These are phyloP conservation scores for Stipa capillata DNA, from an alignment of 176 grass and related monocot genomes.

Conservation along the genomic window DNA sequence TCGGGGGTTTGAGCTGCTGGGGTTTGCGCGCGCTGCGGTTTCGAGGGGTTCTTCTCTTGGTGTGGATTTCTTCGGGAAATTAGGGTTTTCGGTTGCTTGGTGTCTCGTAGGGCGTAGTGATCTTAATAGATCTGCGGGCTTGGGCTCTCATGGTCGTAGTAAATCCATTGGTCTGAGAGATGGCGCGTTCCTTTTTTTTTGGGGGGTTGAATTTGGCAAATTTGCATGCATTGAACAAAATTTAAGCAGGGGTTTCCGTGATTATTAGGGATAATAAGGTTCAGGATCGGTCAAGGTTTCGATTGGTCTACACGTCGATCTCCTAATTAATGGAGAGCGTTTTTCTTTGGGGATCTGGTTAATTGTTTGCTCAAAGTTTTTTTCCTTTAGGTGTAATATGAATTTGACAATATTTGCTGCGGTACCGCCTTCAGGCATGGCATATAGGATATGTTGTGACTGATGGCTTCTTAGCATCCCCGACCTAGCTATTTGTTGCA, in stretches of 20 bases:
- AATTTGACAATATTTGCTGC: not conserved
- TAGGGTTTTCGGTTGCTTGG: conserved; percentile 17
- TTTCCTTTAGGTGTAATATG: not conserved
- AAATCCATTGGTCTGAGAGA: not conserved
- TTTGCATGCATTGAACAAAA: not conserved
- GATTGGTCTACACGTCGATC: too few species aligned
- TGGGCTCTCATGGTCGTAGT: not conserved
- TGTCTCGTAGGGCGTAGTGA: not conserved
- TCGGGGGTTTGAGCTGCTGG: too few species aligned
- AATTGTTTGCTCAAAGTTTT: not conserved
- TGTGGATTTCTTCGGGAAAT: not conserved
- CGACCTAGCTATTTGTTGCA: not conserved
- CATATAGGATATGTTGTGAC: not conserved
- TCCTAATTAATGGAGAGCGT: not conserved
- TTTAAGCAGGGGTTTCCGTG: not conserved
- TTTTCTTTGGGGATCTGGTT: not conserved
- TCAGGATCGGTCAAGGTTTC: not conserved
- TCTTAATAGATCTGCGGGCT: conserved; percentile 11
- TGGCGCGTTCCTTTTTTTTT: not conserved
- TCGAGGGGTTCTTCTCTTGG: too few species aligned
- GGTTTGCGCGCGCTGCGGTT: too few species aligned
- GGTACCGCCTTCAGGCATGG: not conserved
- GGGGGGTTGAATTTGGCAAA: too few species aligned
- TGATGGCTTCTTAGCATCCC: not conserved
- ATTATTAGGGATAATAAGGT: not conserved